phyloP scores from a whole-genome alignment of 345 rosid genomes.

The Ailanthus altissimus region DNA sequence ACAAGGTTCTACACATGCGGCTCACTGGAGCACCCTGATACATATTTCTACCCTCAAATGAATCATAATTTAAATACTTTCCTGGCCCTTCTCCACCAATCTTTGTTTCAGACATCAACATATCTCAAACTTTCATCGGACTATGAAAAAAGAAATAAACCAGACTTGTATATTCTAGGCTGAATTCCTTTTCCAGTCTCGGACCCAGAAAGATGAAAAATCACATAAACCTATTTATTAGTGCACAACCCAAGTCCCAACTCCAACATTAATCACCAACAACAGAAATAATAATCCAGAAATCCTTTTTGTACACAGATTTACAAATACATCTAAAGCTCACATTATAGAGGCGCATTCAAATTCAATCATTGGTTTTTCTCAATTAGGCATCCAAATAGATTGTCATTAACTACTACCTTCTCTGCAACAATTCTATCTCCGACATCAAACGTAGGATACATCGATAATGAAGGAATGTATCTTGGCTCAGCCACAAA shows the following conservation, averaged over 20 bases:
- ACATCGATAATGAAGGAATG: constrained; percentile 98
- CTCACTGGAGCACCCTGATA: background rate
- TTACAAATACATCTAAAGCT: background rate
- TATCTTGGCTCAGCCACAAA: constrained; percentile 93
- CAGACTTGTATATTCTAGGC: background rate
- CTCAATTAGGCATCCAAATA: background rate
- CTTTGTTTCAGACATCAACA: background rate
- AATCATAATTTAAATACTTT: too few relatives aligned
- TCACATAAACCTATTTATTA: background rate
- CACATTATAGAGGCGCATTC: background rate
- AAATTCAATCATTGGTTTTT: background rate
- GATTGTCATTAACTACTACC: constrained; percentile 40
- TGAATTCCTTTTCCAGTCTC: background rate
- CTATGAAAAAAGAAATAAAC: background rate
- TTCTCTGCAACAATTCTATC: constrained; percentile 93
- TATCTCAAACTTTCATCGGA: background rate
- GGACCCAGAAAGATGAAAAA: background rate
- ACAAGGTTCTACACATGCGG: background rate
- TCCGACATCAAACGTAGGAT: constrained; percentile 97
- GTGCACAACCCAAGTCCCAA: background rate
- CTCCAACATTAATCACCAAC: constrained; percentile 1
- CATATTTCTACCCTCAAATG: background rate
- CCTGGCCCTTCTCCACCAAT: background rate
- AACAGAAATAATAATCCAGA: background rate
- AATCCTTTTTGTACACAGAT: background rate